phyloP scores from a whole-genome alignment of 1,284 basidiomycete genomes.

The Trichosporon faecale region DNA sequence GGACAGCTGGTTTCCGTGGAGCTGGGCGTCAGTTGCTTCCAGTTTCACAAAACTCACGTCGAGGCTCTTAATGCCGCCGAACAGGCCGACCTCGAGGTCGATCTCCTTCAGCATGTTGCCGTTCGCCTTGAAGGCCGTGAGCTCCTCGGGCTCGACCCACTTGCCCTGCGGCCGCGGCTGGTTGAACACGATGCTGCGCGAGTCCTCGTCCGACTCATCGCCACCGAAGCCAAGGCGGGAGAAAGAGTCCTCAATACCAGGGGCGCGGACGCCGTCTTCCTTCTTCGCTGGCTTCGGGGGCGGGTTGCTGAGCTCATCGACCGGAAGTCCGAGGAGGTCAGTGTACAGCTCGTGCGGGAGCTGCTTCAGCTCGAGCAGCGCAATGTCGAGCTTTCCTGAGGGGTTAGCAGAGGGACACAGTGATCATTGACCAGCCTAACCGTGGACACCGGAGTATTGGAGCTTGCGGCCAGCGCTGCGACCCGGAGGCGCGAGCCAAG shows the following conservation, averaged over 20 bases:
- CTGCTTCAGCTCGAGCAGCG: slow-evolving; percentile 32
- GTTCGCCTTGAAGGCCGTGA: slow-evolving; percentile 36
- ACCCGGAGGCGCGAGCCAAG: not conserved
- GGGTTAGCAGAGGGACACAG: not conserved
- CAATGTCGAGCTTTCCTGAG: slow-evolving; percentile 46
- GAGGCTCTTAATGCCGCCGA: slow-evolving; percentile 46
- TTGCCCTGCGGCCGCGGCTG: slow-evolving; percentile 24
- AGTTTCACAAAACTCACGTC: slow-evolving; percentile 37
- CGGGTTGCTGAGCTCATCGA: slow-evolving; percentile 34
- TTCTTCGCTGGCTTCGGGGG: slow-evolving; percentile 16
- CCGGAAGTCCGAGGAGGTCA: slow-evolving; percentile 38
- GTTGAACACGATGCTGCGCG: slow-evolving; percentile 24
- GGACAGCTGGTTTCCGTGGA: slow-evolving; percentile 37
- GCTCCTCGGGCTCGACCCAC: slow-evolving; percentile 48
- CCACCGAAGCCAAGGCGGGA: slow-evolving; percentile 12
- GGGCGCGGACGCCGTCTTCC: not conserved
- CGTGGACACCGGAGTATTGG: not conserved
- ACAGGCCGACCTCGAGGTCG: slow-evolving; percentile 47
- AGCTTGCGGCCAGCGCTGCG: not conserved
- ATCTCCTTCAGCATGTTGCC: slow-evolving; percentile 38
- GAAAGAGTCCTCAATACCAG: slow-evolving; percentile 3
- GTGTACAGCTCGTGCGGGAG: slow-evolving; percentile 47
- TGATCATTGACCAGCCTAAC: not conserved
- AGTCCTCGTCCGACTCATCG: slow-evolving; percentile 20
- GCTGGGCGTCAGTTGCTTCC: slow-evolving; percentile 25